Percentiles rank a stretch among this genome's conserved stretches.
Evolutionary conservation across 192 early-diverging fungal species (phyloP).

Genomic region (Coemansia sp.): DNA sequence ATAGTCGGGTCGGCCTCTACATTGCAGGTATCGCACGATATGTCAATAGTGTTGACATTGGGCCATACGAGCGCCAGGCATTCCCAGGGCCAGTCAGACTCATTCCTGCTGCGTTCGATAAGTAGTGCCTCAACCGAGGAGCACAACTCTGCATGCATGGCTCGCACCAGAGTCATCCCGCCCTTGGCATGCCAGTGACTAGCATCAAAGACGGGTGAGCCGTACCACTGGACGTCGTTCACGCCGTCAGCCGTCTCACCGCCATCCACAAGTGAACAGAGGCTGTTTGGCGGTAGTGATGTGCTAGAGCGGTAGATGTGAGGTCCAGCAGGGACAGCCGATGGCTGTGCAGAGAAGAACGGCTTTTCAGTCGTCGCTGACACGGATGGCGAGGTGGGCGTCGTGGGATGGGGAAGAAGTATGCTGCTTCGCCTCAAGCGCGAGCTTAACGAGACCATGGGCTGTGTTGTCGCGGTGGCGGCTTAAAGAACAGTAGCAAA

Average conservation of each 20-base stretch:
- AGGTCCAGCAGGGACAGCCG: not conserved
- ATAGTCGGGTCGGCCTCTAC: conserved; percentile 35
- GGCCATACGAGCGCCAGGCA: conserved; percentile 52
- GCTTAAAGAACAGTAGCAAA: not conserved
- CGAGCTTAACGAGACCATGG: conserved; percentile 13
- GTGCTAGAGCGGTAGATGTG: conserved; percentile 1
- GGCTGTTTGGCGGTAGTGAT: not conserved
- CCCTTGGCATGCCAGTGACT: conserved; percentile 43
- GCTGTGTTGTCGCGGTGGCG: not conserved
- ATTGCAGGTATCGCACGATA: conserved; percentile 34
- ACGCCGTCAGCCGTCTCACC: not conserved
- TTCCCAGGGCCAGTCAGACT: conserved; percentile 30
- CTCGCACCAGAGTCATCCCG: conserved; percentile 43
- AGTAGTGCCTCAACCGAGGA: conserved; percentile 35
- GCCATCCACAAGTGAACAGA: not conserved
- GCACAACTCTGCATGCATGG: conserved; percentile 25
- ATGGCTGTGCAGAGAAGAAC: not conserved
- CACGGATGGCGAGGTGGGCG: conserved; percentile 11
- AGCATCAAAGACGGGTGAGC: conserved; percentile 51
- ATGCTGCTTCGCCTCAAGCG: conserved; percentile 8
- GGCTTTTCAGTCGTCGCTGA: not conserved
- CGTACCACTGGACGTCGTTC: conserved; percentile 31
- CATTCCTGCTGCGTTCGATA: conserved; percentile 14
- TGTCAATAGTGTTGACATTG: conserved; percentile 29
- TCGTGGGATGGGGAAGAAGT: not conserved